phyloP scores from a whole-genome alignment of 441 rosid genomes.

The Croton laevigatus region DNA sequence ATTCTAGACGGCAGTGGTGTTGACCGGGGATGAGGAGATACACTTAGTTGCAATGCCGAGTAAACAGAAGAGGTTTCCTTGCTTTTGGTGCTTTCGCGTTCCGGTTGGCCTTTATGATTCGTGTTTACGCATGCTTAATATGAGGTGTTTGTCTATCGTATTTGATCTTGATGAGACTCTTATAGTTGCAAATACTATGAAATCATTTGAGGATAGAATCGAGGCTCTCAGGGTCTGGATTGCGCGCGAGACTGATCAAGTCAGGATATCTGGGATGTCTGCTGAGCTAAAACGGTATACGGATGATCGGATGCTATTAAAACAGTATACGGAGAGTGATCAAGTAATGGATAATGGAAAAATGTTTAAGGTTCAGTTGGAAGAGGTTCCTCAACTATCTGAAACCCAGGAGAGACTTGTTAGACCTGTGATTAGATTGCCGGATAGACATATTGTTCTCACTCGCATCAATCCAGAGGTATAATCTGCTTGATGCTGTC shows the following conservation, averaged over 20 bases:
- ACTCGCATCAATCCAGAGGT: slow-evolving; percentile 97
- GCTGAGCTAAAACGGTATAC: slow-evolving; percentile 68
- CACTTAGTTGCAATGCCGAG: slow-evolving; percentile 99
- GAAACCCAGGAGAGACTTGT: slow-evolving; percentile 64
- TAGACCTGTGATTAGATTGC: slow-evolving; percentile 90
- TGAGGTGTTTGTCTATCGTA: slow-evolving; percentile 83
- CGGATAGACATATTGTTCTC: slow-evolving; percentile 64
- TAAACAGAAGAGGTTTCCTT: slow-evolving; percentile 94
- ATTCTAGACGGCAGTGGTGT: slow-evolving; percentile 77
- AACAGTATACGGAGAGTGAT: slow-evolving; percentile 82
- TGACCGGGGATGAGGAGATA: slow-evolving; percentile 79
- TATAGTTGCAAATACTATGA: slow-evolving; percentile 96
- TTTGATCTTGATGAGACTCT: slow-evolving; percentile 97
- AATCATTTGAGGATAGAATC: slow-evolving; percentile 86
- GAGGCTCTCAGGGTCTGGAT: slow-evolving; percentile 80
- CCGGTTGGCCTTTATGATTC: slow-evolving; percentile 73
- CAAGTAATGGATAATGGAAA: slow-evolving; percentile 68
- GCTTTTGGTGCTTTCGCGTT: slow-evolving; percentile 93
- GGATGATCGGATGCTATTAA: slow-evolving; percentile 77
- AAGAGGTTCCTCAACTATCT: slow-evolving; percentile 65
- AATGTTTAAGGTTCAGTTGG: slow-evolving; percentile 65
- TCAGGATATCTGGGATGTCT: slow-evolving; percentile 67
- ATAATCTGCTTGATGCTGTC: slow-evolving; percentile 16
- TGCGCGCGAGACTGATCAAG: slow-evolving; percentile 65
- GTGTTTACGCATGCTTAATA: slow-evolving; percentile 76